Percentiles rank a stretch among this genome's conserved stretches.
phyloP scores from a whole-genome alignment of 2,329 filamentous ascomycete species.

The Monosporascus sp. region DNA sequence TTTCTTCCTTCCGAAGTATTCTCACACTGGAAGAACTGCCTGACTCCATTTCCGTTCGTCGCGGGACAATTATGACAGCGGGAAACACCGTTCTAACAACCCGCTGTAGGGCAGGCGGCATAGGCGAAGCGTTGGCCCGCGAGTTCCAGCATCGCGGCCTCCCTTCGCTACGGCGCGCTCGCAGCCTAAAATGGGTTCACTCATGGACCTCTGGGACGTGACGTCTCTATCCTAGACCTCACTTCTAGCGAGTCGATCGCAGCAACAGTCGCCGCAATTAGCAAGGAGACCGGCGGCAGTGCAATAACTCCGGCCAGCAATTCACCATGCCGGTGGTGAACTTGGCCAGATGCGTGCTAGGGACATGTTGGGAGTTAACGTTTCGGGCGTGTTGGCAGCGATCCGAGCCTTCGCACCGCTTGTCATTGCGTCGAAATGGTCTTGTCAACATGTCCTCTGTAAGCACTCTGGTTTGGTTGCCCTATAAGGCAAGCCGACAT shows the following conservation, averaged over 20 bases:
- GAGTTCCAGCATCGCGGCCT: slow-evolving; percentile 32
- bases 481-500: too few relatives aligned
- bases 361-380: slow-evolving; percentile 31
- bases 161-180: slow-evolving; percentile 33
- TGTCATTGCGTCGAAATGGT: too few relatives aligned
- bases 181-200: too few relatives aligned
- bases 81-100: slow-evolving; percentile 27
- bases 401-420: slow-evolving; percentile 34
- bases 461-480: too few relatives aligned
- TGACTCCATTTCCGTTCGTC: too few relatives aligned
- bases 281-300: slow-evolving; percentile 28
- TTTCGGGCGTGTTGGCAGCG: slow-evolving; percentile 33
- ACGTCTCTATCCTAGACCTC: slow-evolving; percentile 23
- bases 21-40: too few relatives aligned
- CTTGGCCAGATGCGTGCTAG: slow-evolving; percentile 17
- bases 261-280: slow-evolving; percentile 25
- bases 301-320: slow-evolving; percentile 36
- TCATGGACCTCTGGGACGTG: slow-evolving; percentile 25
- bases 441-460: too few relatives aligned
- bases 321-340: slow-evolving; percentile 29
- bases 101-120: slow-evolving; percentile 33
- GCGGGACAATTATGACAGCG: too few relatives aligned
- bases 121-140: slow-evolving; percentile 34
- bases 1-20: too few relatives aligned
- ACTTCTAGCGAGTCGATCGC: too few relatives aligned